Evolutionary conservation across 768 basidiomycete genomes (phyloP).

Genomic region (Podaxis carcinomalis): DNA sequence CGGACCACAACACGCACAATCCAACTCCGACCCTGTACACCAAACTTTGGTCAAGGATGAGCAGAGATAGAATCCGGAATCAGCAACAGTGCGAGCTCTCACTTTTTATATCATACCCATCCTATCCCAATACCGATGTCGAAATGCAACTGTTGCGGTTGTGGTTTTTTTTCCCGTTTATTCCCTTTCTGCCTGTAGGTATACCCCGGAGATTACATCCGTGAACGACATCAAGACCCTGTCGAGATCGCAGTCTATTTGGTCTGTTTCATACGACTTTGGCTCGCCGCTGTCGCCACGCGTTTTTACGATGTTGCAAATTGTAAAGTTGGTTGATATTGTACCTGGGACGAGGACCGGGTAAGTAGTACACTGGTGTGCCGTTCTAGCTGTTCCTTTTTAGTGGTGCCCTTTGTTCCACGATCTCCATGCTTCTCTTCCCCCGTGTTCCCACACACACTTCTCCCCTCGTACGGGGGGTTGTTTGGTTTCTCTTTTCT

Average conservation of each 20-base stretch:
- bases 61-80: constrained; percentile 46
- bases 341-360: constrained; percentile 31
- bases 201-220: constrained; percentile 48
- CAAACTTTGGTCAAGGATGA: constrained; percentile 54
- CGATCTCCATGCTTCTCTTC: neutral
- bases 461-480: too few relatives aligned
- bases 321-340: constrained; percentile 1
- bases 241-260: constrained; percentile 50
- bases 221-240: constrained; percentile 47
- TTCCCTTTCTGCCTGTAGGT: constrained; percentile 28
- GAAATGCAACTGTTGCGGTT: neutral
- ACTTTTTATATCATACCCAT: neutral
- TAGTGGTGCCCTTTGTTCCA: too few relatives aligned
- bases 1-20: neutral
- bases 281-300: constrained; percentile 56
- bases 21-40: constrained; percentile 50
- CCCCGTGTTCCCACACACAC: neutral
- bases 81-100: constrained; percentile 44
- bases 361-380: constrained; percentile 26
- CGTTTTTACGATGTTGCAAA: constrained; percentile 45
- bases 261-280: constrained; percentile 55
- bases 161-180: neutral
- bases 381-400: too few relatives aligned
- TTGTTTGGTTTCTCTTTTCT: neutral
- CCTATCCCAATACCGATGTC: neutral